phyloP scores from a whole-genome alignment of 2,329 filamentous ascomycete species.

The Colletotrichum horii region DNA sequence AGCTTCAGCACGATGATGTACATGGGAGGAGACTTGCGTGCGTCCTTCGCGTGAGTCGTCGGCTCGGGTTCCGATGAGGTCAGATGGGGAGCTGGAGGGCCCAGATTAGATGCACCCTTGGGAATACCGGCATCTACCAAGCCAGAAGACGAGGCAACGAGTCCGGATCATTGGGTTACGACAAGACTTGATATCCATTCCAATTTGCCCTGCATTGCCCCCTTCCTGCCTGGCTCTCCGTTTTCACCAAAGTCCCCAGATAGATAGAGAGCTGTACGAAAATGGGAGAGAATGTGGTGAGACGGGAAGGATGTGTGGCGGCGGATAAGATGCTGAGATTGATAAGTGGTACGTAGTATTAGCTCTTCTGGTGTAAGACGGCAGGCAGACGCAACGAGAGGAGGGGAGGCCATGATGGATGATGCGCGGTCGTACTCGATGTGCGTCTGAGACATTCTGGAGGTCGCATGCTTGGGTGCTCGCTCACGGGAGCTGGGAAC shows the following conservation, averaged over 20 bases:
- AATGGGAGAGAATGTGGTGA: not conserved
- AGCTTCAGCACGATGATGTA: not conserved
- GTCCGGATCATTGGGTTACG: not conserved
- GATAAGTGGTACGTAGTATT: not conserved
- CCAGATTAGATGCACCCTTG: not conserved
- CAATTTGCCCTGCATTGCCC: not conserved
- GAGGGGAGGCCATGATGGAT: not conserved
- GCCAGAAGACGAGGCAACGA: not conserved
- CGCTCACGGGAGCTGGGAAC: slow-evolving; percentile 12
- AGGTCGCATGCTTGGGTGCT: slow-evolving; percentile 5
- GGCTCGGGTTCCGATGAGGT: not conserved
- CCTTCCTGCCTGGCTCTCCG: not conserved
- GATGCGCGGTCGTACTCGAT: not conserved
- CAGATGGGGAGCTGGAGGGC: not conserved
- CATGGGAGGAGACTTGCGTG: not conserved
- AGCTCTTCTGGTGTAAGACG: not conserved
- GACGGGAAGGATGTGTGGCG: not conserved
- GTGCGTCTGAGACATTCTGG: slow-evolving; percentile 16
- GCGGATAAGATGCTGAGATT: not conserved
- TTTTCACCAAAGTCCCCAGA: not conserved
- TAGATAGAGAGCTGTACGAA: not conserved
- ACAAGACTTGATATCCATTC: fast-evolving
- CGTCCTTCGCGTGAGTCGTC: not conserved
- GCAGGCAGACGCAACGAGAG: not conserved
- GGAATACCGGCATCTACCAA: not conserved